Evolutionary conservation across 805 yeast genomes (phyloP), one percentile per base, ranked within the genome.

Genomic region (Candida broadrunensis): DNA sequence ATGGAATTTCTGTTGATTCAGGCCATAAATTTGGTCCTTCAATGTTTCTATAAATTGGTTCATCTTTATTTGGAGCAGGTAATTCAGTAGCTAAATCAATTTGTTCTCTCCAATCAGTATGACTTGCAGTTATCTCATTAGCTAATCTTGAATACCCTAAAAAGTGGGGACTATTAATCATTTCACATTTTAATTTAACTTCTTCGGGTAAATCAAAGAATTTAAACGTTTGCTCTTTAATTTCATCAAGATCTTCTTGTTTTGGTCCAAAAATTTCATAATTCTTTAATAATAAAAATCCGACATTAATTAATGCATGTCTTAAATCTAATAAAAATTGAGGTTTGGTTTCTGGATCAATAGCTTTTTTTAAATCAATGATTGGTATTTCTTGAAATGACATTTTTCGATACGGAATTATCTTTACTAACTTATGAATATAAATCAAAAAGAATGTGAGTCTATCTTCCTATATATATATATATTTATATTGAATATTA

Each of bases 11-110:
- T 4, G 49, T 37, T 23, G 61, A 65, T 24, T 72, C 70, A 0
- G 81, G 80, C 76, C 78, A 80, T 41, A 67, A 53, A 49, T 77
- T 77, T 5, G 84, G 83, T 0, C 85, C 85, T 46, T 74, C 79
- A 39, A 80, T 59, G 37, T 75, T 72, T 38, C 61, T 60, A 62
- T 76, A 77, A 12, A 73, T 26, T 1, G 72, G 72, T 15, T 64
- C 73, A 30, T 54, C 64, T 18, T 53, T 47, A 18, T 19, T 20
- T 0, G 78, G 78, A 9, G 70, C 67, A 3, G 74, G 67, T 25
- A 73, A 56, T 44, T 72, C 78, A 5, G 81, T 76, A 4, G 78
- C 84, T 41, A 80, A 61, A 51, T 80, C 85, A 43, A 75, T 72
- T 56, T 81, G 85, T 50, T 80, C 86, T 42, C 85, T 61, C 72